Base-by-base conservation (phyloP, 768 basidiomycete species). In the Favolaschia claudopus region DNA sequence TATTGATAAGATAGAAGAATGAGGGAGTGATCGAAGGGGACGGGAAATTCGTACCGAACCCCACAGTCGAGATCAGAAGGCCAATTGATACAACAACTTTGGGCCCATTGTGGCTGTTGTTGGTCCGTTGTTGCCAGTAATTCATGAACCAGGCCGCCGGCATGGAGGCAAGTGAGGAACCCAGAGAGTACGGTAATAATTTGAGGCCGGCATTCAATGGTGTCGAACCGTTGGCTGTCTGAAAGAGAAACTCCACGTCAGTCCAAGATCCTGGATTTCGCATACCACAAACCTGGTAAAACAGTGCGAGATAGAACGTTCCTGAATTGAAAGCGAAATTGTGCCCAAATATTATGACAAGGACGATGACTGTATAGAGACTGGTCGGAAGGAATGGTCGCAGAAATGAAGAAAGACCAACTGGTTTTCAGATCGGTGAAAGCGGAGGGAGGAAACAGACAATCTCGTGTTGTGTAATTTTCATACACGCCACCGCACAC, bases 101-200 rank as follows among this genome's bases (percentile, higher is more conserved):
- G 89, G n/a, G n/a, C n/a, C n/a, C n/a, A 45, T 85, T 88, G 42
- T 77, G 79, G 15, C 85, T 89, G 65, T 87, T 80, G 19, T 76
- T 71, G 15, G 78, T 84, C 55, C 76, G 79, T 61, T 71, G 76
- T 72, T 91, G 88, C 79, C 81, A 85, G 61, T 83, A 85, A 43
- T 82, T 85, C 65, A 93, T 90, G 65, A 90, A 82, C 90, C 90
- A 91, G n/a, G 93, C 91, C 33, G 84, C 89, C 22, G 92, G 91
- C 79, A 95, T 87, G 12, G 93, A 93, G 38, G 92, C 89, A 55
- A 94, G 70, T 22, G 92, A 92, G 31, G 92, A 89, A 47, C 92
- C 93, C 48, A 94, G 84, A 45, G 93, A 91, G 76, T 93, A 94
- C 12, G 93, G 91, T 53, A 95, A 79, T 73, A 92, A 81, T 69